Percentiles rank a stretch among this genome's conserved stretches.
Evolutionary conservation across 176 grass and related monocot genomes (phyloP).

Genomic region (Ananas comosus): DNA sequence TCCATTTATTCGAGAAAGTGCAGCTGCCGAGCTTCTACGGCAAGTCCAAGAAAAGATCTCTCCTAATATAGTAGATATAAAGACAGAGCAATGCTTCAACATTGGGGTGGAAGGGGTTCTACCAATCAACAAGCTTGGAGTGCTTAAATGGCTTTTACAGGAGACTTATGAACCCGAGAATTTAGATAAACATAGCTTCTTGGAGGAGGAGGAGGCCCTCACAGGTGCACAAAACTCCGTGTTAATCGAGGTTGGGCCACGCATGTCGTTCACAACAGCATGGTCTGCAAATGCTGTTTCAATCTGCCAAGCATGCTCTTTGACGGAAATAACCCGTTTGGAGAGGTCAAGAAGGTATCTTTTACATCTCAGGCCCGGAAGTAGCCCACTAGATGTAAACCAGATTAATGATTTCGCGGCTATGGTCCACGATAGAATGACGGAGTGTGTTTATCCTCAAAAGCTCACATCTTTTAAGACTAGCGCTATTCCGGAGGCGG

Average conservation of each 20-base stretch:
- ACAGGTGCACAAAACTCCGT: slow-evolving; percentile 13
- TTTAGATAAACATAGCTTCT: slow-evolving; percentile 45
- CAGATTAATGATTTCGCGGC: slow-evolving; percentile 53
- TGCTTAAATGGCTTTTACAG: slow-evolving; percentile 66
- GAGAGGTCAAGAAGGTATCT: slow-evolving; percentile 80
- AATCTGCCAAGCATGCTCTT: slow-evolving; percentile 61
- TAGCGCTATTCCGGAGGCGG: slow-evolving; percentile 50
- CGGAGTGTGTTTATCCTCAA: slow-evolving; percentile 66
- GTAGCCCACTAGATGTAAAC: slow-evolving; percentile 35
- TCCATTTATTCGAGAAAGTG: slow-evolving; percentile 69
- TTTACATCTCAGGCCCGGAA: slow-evolving; percentile 44
- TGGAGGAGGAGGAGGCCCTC: slow-evolving; percentile 45
- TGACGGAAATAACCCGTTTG: slow-evolving; percentile 60
- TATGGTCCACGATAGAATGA: slow-evolving; percentile 88
- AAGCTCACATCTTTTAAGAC: slow-evolving; percentile 55
- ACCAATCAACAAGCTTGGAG: slow-evolving; percentile 43
- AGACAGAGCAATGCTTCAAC: slow-evolving; percentile 81
- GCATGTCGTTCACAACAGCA: slow-evolving; percentile 85
- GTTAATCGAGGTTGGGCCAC: slow-evolving; percentile 69
- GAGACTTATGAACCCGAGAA: slow-evolving; percentile 84
- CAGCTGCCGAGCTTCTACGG: slow-evolving; percentile 43
- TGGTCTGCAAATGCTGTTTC: slow-evolving; percentile 80
- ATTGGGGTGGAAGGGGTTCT: slow-evolving; percentile 39
- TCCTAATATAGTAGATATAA: slow-evolving; percentile 45
- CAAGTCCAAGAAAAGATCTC: slow-evolving; percentile 69